A percentile compares a stretch with the other conserved stretches of the same genome.
Conservation (phyloP, 352 stramenopile species). For the Phytophthora boehmeriae region DNA sequence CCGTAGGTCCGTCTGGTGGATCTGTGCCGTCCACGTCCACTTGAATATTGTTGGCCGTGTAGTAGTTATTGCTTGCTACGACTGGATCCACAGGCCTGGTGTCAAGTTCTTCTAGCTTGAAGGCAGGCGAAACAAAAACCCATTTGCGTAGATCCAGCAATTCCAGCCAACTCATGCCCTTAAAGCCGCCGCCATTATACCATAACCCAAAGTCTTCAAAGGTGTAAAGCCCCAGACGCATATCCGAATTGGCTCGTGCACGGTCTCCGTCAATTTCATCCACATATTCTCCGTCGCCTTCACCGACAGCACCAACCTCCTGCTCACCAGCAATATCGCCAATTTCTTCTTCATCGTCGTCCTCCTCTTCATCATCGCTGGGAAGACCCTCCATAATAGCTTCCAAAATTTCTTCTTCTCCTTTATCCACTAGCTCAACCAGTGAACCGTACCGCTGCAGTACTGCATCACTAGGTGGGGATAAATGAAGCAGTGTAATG, state of each 20-base stretch:
- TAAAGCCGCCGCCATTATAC: constrained; percentile 86
- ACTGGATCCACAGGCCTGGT: constrained; percentile 71
- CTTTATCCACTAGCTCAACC: constrained; percentile 75
- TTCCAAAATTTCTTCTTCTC: constrained; percentile 81
- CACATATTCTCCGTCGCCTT: constrained; percentile 29
- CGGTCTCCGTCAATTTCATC: constrained; percentile 48
- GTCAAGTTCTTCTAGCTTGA: constrained; percentile 71
- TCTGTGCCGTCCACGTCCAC: constrained; percentile 71
- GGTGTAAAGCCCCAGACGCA: constrained; percentile 61
- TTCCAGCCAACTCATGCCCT: constrained; percentile 86
- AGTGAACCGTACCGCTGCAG: constrained; percentile 67
- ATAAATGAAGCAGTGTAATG: constrained; percentile 76
- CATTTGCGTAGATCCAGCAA: constrained; percentile 87
- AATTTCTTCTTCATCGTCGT: constrained; percentile 33
- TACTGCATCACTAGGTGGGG: constrained; percentile 61
- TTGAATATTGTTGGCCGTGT: constrained; percentile 85
- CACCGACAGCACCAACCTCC: constrained; percentile 27
- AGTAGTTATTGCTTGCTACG: constrained; percentile 83
- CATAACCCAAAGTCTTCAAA: constrained; percentile 88
- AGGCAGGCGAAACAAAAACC: constrained; percentile 75
- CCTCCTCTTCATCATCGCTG: constrained; percentile 30
- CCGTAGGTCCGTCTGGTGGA: constrained; percentile 33
- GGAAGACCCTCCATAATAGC: constrained; percentile 65
- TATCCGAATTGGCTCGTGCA: constrained; percentile 52
- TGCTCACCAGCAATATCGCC: constrained; percentile 26